Percentiles rank a stretch among this genome's conserved stretches.
phyloP scores from a whole-genome alignment of 257 asterid genomes.

The Lithospermum erythrorhizon region DNA sequence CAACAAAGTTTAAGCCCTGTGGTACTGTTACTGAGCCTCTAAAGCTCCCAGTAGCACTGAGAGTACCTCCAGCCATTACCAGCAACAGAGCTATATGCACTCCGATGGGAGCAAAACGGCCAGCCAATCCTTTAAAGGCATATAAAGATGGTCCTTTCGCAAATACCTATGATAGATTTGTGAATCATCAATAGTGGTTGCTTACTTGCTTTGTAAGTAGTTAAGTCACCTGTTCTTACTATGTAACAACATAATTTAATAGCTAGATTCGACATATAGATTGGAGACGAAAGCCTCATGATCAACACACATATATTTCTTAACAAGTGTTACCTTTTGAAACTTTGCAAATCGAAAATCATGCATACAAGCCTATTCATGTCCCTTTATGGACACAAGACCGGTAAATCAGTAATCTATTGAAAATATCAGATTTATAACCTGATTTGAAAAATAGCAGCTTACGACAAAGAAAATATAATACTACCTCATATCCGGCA shows the following conservation, averaged over 20 bases:
- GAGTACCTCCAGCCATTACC: conserved; percentile 84
- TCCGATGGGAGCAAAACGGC: conserved; percentile 80
- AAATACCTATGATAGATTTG: conserved; percentile 40
- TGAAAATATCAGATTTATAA: neutral
- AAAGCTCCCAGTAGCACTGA: conserved; percentile 74
- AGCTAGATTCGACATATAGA: too few relatives aligned
- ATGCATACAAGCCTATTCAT: too few relatives aligned
- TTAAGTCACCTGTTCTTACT: too few relatives aligned
- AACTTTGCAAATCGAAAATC: too few relatives aligned
- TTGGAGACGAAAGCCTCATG: too few relatives aligned
- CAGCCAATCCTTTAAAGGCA: conserved; percentile 76
- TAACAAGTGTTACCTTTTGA: too few relatives aligned
- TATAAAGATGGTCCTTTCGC: conserved; percentile 70
- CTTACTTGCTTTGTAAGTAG: neutral
- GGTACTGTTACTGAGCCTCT: conserved; percentile 79
- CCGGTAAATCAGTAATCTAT: neutral
- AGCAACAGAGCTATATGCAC: conserved; percentile 72
- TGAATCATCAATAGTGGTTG: neutral
- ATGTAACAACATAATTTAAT: too few relatives aligned
- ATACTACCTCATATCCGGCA: conserved; percentile 90
- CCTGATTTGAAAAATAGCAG: neutral
- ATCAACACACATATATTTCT: too few relatives aligned
- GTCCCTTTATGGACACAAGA: conserved; percentile 3
- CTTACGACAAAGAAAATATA: neutral
- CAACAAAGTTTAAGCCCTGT: conserved; percentile 66